Base-by-base conservation (phyloP, 1,284 basidiomycete species). In the Coniophora puteana region DNA sequence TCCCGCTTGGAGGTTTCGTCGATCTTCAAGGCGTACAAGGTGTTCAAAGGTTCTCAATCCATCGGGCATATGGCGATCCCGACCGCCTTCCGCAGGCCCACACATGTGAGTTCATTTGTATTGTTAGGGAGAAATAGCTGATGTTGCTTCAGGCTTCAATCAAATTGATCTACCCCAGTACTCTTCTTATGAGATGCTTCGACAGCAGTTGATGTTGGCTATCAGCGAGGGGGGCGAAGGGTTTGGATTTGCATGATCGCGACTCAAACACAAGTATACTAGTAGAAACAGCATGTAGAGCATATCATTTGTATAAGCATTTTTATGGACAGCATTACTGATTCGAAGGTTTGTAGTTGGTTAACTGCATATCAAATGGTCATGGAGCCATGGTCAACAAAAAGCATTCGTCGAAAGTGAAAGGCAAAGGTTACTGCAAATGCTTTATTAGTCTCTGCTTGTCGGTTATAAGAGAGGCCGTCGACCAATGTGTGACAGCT, bases 11-110 rank as follows among this genome's bases (percentile, higher is more conserved):
- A 43, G 94, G 94, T 13, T 98, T 97, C 63, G 81, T 83, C 22
- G 93, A 96, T 48, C 69, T 97, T 18, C 92, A 96, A 66, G 94
- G 94, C 27, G 91, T 95, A 1, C 90, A 94, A 56, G 94, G 95
- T 38, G 87, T 86, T 2, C 96, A 98, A 61, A 81, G 89, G 50
- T 98, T 99, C 72, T 96, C 93, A 38, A 96, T 99, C 48, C 94
- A 98, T 65, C 83, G 87, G 55, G 89, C 89, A 27, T 92, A 92
- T 51, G 89, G 89, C n/a, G 84, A 86, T 47, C 68, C 83, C 3
- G 87, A 93, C 58, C 76, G 90, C 41, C 72, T 94, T 47, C 91
- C 91, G 29, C 89, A 91, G 54, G 91, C 92, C 29, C 93, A 95
- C 62, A 95, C 92, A 35, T 95, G 91, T 89, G 61, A 57, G 78